Evolutionary conservation across 2,329 filamentous ascomycete species (phyloP).

Genomic region (Curvularia sp.): DNA sequence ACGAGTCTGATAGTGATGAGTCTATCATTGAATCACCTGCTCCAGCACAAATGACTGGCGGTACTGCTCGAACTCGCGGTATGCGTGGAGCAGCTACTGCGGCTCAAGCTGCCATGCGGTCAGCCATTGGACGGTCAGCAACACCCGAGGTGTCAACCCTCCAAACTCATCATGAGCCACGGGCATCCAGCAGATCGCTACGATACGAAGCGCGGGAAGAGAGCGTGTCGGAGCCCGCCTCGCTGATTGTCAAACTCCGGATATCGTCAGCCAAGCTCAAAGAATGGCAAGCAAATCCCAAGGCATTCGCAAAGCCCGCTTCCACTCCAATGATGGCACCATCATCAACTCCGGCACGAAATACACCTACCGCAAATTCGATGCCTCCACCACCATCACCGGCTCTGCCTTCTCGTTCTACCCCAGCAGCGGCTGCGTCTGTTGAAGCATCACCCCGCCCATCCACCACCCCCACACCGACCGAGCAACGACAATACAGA

Average conservation of each 20-base stretch:
- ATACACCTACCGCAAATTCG: conserved; percentile 59
- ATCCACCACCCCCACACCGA: conserved; percentile 49
- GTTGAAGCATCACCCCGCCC: conserved; percentile 41
- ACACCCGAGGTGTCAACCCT: conserved; percentile 78
- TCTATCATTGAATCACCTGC: conserved; percentile 87
- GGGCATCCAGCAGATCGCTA: conserved; percentile 67
- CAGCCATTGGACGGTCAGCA: conserved; percentile 78
- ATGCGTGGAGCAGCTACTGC: conserved; percentile 88
- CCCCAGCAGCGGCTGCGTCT: conserved; percentile 31
- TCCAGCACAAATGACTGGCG: conserved; percentile 69
- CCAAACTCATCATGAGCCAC: conserved; percentile 69
- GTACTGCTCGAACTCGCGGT: conserved; percentile 83
- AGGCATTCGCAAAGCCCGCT: conserved; percentile 51
- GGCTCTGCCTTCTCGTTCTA: conserved; percentile 47
- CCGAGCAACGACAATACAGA: conserved; percentile 48
- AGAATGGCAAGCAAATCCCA: conserved; percentile 66
- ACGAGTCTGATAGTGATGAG: conserved; percentile 91
- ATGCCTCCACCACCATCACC: conserved; percentile 64
- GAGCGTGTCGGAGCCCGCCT: conserved; percentile 68
- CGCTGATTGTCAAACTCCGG: conserved; percentile 75
- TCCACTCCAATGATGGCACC: conserved; percentile 56
- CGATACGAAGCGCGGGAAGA: conserved; percentile 76
- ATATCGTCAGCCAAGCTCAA: conserved; percentile 75
- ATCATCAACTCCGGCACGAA: conserved; percentile 55
- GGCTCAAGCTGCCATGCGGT: conserved; percentile 84